Conservation (phyloP, 2,329 filamentous ascomycete genomes). For the Ceratocystis colombiana region DNA sequence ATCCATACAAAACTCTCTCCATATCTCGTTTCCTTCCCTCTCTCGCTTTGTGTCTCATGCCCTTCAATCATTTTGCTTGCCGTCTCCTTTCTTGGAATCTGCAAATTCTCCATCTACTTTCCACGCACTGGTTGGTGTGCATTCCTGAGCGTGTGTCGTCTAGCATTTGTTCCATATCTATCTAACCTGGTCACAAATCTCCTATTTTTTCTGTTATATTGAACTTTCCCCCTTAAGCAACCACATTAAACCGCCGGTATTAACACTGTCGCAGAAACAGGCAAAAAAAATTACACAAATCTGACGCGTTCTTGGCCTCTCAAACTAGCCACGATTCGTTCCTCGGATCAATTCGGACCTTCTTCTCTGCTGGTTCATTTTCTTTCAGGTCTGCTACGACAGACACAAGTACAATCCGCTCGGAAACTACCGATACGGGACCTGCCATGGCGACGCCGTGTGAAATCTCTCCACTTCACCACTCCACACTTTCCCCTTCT, state of each 20-base stretch:
- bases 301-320: background rate
- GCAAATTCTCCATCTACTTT: background rate
- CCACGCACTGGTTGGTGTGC: background rate
- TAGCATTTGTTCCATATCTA: background rate
- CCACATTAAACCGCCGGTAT: background rate
- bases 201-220: background rate
- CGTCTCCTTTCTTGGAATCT: background rate
- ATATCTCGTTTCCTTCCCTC: background rate
- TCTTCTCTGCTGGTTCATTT: slow-evolving; percentile 8
- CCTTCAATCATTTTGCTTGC: background rate
- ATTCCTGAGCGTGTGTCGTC: slow-evolving; percentile 1
- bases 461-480: background rate
- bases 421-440: background rate
- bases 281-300: background rate
- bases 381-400: background rate
- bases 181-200: slow-evolving; percentile 2
- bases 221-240: background rate
- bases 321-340: background rate
- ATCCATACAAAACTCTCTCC: background rate
- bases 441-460: background rate
- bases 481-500: background rate
- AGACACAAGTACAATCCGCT: background rate
- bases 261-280: too few relatives aligned
- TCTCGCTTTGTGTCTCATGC: background rate
- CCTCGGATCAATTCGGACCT: background rate